A percentile compares a stretch with the other conserved stretches of the same genome.
These are phyloP conservation scores for Debaryomyces hansenii DNA, from an alignment of 805 yeast species.

Conservation along the genomic window DNA sequence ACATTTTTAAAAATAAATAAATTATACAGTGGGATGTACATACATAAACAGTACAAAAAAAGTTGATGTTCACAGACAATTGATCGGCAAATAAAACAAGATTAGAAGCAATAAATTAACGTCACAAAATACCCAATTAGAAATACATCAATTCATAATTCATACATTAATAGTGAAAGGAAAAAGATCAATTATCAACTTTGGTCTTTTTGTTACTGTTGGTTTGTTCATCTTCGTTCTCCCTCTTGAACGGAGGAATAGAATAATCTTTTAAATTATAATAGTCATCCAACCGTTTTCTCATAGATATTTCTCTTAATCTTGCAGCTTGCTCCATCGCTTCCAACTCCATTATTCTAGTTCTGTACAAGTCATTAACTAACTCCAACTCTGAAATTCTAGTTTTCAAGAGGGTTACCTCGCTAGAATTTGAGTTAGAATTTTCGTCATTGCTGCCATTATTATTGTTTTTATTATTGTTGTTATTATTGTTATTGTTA, in stretches of 20 bases:
- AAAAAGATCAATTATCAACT: slow-evolving; percentile 4
- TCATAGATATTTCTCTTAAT: slow-evolving; percentile 48
- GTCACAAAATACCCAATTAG: not conserved
- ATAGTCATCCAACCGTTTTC: slow-evolving; percentile 49
- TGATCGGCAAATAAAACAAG: too few relatives aligned
- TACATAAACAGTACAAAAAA: too few relatives aligned
- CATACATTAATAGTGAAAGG: not conserved
- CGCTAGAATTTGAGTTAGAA: slow-evolving; percentile 18
- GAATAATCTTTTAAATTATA: slow-evolving; percentile 25
- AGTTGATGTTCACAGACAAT: too few relatives aligned
- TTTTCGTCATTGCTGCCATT: slow-evolving; percentile 7
- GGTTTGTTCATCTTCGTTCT: slow-evolving; percentile 16
- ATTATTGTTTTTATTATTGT: slow-evolving; percentile 9
- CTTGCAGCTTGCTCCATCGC: slow-evolving; percentile 59
- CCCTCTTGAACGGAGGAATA: slow-evolving; percentile 22
- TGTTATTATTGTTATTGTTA: slow-evolving; percentile 9
- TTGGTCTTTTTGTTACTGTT: slow-evolving; percentile 12
- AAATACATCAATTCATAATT: slow-evolving; percentile 5
- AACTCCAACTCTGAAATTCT: slow-evolving; percentile 85
- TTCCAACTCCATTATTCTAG: slow-evolving; percentile 82
- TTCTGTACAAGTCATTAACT: slow-evolving; percentile 83
- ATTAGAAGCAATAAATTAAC: too few relatives aligned
- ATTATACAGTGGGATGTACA: too few relatives aligned
- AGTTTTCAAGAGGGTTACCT: slow-evolving; percentile 54
- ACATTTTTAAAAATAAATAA: too few relatives aligned